Evolutionary conservation across 345 rosid genomes (phyloP).

Genomic region (Pistacia integerrima): DNA sequence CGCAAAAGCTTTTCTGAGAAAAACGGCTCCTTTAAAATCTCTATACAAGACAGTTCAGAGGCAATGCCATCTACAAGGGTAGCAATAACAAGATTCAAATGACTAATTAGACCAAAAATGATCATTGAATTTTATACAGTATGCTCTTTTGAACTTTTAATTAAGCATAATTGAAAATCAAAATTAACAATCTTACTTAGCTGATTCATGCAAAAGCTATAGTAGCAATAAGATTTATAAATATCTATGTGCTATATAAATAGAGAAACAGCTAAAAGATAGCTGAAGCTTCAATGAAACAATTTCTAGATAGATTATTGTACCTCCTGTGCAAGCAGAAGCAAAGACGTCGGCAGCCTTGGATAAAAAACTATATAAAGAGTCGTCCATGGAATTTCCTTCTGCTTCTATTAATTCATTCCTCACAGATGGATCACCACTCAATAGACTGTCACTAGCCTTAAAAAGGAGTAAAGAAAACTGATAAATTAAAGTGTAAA

Average conservation of each 20-base stretch:
- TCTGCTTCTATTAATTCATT: conserved; percentile 57
- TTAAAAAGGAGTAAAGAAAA: conserved; percentile 28
- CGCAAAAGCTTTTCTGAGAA: conserved; percentile 77
- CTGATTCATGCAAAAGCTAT: conserved; percentile 1
- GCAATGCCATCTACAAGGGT: conserved; percentile 51
- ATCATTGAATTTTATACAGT: background rate
- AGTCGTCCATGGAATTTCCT: conserved; percentile 44
- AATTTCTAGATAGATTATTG: conserved; percentile 13
- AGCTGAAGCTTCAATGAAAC: conserved; percentile 2
- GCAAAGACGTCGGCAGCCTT: conserved; percentile 56
- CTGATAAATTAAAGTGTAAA: conserved; percentile 12
- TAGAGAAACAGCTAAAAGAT: conserved; percentile 1
- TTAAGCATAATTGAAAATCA: background rate
- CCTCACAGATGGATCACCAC: conserved; percentile 51
- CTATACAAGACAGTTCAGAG: conserved; percentile 47
- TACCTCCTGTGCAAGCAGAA: conserved; percentile 56
- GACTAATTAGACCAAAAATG: background rate
- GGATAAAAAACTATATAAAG: conserved; percentile 57
- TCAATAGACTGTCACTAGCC: conserved; percentile 73
- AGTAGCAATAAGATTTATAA: background rate
- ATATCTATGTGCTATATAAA: background rate
- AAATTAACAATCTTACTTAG: background rate
- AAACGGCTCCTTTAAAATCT: conserved; percentile 71
- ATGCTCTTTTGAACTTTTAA: conserved; percentile 10
- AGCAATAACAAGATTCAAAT: conserved; percentile 11